Percentiles rank a stretch among this genome's conserved stretches.
These are phyloP conservation scores for Neurospora sublineolata DNA, from an alignment of 495 filamentous ascomycete genomes.

Conservation along the genomic window DNA sequence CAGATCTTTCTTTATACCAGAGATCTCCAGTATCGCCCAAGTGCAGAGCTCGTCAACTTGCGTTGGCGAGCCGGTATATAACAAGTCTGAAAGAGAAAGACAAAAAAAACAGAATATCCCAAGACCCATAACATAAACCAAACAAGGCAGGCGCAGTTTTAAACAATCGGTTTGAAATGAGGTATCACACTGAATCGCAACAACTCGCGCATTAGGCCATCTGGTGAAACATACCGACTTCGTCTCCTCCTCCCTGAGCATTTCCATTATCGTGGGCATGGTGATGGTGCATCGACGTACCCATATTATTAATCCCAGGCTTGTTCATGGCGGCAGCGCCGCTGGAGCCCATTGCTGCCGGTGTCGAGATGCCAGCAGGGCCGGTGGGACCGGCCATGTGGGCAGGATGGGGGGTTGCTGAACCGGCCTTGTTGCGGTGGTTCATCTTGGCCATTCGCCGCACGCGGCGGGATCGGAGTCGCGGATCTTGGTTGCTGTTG, in stretches of 20 bases:
- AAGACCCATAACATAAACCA: conserved; percentile 14
- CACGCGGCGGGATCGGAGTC: conserved; percentile 80
- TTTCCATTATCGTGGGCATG: conserved; percentile 65
- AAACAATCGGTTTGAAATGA: conserved; percentile 25
- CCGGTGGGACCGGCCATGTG: conserved; percentile 42
- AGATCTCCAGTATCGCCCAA: conserved; percentile 24
- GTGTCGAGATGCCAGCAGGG: conserved; percentile 41
- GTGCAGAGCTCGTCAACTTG: conserved; percentile 19
- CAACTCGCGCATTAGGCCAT: conserved; percentile 44
- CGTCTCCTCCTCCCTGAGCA: conserved; percentile 59
- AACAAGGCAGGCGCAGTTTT: conserved; percentile 11
- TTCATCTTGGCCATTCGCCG: conserved; percentile 91
- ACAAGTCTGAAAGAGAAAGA: conserved; percentile 23
- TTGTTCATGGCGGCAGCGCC: conserved; percentile 39
- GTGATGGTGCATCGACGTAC: conserved; percentile 46
- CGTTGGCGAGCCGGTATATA: conserved; percentile 36
- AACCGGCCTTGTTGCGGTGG: conserved; percentile 54
- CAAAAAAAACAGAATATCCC: conserved; percentile 13
- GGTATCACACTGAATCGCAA: conserved; percentile 44
- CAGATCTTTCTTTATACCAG: conserved; percentile 31
- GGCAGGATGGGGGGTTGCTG: conserved; percentile 30
- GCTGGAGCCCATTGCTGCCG: conserved; percentile 35
- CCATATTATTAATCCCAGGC: conserved; percentile 51
- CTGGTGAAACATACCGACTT: conserved; percentile 93
- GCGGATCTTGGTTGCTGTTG: conserved; percentile 94